These are phyloP conservation scores for Agmasoma carcini DNA, from an alignment of 371 early-diverging fungal genomes.

Conservation along the genomic window DNA sequence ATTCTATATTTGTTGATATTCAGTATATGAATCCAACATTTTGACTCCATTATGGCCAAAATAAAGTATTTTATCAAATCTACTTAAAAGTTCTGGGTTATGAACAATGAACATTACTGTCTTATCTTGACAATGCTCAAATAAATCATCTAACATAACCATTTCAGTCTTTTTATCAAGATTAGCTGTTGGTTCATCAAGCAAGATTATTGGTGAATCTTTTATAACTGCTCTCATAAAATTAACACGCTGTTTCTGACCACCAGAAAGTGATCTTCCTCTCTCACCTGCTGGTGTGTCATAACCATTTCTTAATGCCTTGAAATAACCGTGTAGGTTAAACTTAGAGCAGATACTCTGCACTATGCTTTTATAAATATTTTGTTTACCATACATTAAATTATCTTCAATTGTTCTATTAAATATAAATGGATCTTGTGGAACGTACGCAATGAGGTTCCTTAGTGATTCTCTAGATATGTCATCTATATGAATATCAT, in stretches of 20 bases:
- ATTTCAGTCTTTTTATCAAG: conserved; percentile 67
- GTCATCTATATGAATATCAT: conserved; percentile 58
- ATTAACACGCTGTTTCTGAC: conserved; percentile 65
- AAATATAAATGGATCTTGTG: conserved; percentile 71
- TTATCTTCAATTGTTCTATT: conserved; percentile 64
- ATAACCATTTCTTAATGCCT: conserved; percentile 57
- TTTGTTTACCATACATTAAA: conserved; percentile 57
- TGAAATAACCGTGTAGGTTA: conserved; percentile 61
- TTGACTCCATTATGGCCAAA: conserved; percentile 23
- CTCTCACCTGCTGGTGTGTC: conserved; percentile 63
- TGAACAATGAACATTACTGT: conserved; percentile 48
- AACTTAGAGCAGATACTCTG: conserved; percentile 57
- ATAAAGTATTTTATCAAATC: conserved; percentile 42
- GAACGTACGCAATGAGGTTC: conserved; percentile 62
- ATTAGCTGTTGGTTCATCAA: conserved; percentile 88
- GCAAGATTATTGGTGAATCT: conserved; percentile 63
- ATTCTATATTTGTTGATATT: neutral
- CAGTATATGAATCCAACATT: conserved; percentile 2
- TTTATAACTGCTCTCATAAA: conserved; percentile 65
- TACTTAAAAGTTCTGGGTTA: conserved; percentile 30
- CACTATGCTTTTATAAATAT: conserved; percentile 54
- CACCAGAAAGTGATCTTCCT: conserved; percentile 67
- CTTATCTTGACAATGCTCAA: conserved; percentile 17
- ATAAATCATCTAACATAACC: conserved; percentile 25
- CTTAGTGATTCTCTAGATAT: conserved; percentile 58